Conservation (phyloP, 2,329 filamentous ascomycete genomes). For the Nothopassalora personata region DNA sequence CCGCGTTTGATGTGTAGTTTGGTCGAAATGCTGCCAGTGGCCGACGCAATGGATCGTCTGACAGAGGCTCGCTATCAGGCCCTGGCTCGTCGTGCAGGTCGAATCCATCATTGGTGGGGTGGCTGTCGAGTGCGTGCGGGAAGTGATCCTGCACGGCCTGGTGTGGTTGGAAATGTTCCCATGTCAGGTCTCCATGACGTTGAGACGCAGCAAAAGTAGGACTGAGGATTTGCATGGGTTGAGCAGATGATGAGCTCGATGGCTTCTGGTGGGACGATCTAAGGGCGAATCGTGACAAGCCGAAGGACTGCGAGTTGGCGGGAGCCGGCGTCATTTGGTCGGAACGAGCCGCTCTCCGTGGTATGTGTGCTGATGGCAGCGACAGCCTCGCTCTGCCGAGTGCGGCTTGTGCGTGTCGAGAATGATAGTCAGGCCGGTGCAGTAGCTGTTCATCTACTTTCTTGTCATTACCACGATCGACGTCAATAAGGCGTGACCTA, state of each 20-base stretch:
- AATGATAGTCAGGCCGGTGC: constrained; percentile 29
- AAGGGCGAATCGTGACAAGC: constrained; percentile 22
- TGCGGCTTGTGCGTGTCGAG: constrained; percentile 32
- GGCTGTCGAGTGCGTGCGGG: neutral
- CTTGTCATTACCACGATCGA: constrained; percentile 9
- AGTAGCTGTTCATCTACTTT: constrained; percentile 34
- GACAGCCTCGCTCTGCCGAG: constrained; percentile 36
- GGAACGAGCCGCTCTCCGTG: neutral
- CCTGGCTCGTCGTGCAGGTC: neutral
- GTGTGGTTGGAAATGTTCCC: neutral
- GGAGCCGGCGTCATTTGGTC: neutral
- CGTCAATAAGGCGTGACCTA: constrained; percentile 22
- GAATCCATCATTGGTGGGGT: neutral
- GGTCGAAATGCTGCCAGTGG: neutral
- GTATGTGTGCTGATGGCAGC: constrained; percentile 18
- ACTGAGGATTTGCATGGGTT: constrained; percentile 34
- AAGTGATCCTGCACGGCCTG: neutral
- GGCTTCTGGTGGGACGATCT: constrained; percentile 17
- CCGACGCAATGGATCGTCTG: constrained; percentile 20
- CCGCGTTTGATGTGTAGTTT: neutral
- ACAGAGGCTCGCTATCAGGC: neutral
- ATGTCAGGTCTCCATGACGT: constrained; percentile 7
- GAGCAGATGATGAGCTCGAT: constrained; percentile 29
- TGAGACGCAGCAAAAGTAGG: constrained; percentile 36
- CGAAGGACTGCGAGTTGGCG: neutral